Percentiles rank a stretch among this genome's conserved stretches.
Evolutionary conservation across 1,139 yeast species (phyloP).

Genomic region (Blastobotrys petasosporus): DNA sequence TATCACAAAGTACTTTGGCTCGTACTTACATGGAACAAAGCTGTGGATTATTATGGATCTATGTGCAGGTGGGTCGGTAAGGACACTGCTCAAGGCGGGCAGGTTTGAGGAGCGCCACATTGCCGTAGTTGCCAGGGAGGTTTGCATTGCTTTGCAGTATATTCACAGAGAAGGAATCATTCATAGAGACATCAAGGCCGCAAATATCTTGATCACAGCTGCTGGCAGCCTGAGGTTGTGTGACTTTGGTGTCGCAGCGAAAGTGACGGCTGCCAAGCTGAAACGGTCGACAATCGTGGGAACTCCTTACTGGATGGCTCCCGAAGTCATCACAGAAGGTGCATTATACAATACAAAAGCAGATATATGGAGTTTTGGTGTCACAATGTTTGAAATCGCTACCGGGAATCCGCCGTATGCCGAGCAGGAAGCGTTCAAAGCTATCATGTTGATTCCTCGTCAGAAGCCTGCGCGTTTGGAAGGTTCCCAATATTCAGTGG

Average conservation of each 20-base stretch:
- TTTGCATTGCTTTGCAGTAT: constrained; percentile 66
- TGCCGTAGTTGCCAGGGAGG: constrained; percentile 75
- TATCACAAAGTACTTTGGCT: constrained; percentile 88
- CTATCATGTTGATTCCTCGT: constrained; percentile 88
- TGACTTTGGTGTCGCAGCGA: constrained; percentile 98
- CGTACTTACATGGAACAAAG: constrained; percentile 77
- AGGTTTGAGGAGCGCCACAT: constrained; percentile 78
- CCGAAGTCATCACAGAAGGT: constrained; percentile 95
- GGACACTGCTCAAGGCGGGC: constrained; percentile 85
- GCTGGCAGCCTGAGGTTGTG: constrained; percentile 89
- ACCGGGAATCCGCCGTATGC: constrained; percentile 98
- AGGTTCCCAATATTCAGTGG: constrained; percentile 73
- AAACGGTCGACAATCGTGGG: constrained; percentile 96
- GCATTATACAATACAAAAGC: constrained; percentile 78
- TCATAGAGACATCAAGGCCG: constrained; percentile 94
- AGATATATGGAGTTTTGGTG: constrained; percentile 91
- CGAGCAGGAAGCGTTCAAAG: constrained; percentile 91
- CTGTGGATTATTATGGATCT: constrained; percentile 97
- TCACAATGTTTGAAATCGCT: constrained; percentile 88
- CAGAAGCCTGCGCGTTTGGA: constrained; percentile 93
- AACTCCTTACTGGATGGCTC: constrained; percentile 99
- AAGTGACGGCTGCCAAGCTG: constrained; percentile 65
- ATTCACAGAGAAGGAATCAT: constrained; percentile 89
- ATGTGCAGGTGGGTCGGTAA: constrained; percentile 93
- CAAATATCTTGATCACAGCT: constrained; percentile 81